Evolutionary conservation across 2,329 filamentous ascomycete genomes (phyloP).

Genomic region (Ascochyta rabiei): DNA sequence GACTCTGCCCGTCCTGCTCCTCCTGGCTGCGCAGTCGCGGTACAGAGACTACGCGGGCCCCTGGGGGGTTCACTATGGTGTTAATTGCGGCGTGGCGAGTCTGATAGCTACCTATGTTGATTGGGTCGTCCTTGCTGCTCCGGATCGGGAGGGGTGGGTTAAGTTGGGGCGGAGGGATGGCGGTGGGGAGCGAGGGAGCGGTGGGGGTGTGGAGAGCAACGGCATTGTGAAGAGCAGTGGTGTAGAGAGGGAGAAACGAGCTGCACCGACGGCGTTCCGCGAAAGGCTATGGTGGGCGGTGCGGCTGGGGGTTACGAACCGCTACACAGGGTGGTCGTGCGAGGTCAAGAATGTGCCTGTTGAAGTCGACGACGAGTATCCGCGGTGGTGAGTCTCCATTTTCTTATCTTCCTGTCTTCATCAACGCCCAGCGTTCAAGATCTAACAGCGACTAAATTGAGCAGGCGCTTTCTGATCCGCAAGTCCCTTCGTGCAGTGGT

Average conservation of each 20-base stretch:
- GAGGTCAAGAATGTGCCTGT: conserved; percentile 36
- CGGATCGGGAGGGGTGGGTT: conserved; percentile 34
- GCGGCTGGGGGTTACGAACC: conserved; percentile 19
- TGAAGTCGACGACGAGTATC: conserved; percentile 25
- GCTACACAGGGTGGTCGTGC: conserved; percentile 35
- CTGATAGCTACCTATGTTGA: conserved; percentile 24
- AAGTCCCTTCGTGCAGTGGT: conserved; percentile 21
- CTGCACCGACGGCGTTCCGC: conserved; percentile 13
- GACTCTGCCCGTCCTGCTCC: conserved; percentile 20
- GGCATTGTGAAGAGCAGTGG: too few species aligned
- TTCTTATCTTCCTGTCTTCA: background rate
- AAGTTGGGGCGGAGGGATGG: conserved; percentile 3
- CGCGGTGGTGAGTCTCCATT: conserved; percentile 24
- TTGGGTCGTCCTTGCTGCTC: conserved; percentile 27
- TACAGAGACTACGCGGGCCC: conserved; percentile 17
- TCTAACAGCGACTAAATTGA: background rate
- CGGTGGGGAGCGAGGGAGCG: background rate
- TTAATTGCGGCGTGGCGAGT: conserved; percentile 16
- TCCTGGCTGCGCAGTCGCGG: conserved; percentile 27
- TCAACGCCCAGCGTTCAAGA: background rate
- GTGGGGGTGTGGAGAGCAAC: background rate
- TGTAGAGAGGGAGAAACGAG: background rate
- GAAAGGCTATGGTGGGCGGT: conserved; percentile 31
- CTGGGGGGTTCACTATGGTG: conserved; percentile 24
- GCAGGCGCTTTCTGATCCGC: conserved; percentile 29